These are phyloP conservation scores for Nitzschia inconspicua DNA, from an alignment of 108 stramenopile genomes.

Conservation along the genomic window DNA sequence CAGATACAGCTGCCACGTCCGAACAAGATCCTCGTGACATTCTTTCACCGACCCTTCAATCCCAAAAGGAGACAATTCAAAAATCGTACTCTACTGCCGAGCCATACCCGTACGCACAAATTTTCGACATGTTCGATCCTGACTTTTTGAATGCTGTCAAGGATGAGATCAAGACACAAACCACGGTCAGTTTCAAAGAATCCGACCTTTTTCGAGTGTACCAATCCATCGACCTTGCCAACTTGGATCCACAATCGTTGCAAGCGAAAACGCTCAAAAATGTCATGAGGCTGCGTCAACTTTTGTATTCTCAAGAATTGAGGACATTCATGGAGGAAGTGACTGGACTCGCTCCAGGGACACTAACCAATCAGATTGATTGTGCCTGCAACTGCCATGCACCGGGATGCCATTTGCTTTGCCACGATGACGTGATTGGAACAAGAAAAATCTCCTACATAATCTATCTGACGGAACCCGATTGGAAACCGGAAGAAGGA, in stretches of 20 bases:
- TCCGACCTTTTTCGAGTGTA: slow-evolving; percentile 94
- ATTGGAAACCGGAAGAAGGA: slow-evolving; percentile 83
- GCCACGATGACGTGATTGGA: slow-evolving; percentile 98
- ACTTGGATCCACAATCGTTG: slow-evolving; percentile 38
- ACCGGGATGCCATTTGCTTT: slow-evolving; percentile 91
- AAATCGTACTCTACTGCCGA: slow-evolving; percentile 31
- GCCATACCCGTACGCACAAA: slow-evolving; percentile 70
- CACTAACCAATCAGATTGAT: slow-evolving; percentile 82
- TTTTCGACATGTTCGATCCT: slow-evolving; percentile 47
- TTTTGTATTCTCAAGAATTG: slow-evolving; percentile 86
- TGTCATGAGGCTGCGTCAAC: slow-evolving; percentile 72
- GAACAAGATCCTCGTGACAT: no score
- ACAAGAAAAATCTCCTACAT: slow-evolving; percentile 91
- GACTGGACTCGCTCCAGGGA: slow-evolving; percentile 62
- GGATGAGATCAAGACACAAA: slow-evolving; percentile 80
- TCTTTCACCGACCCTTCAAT: slow-evolving; percentile 22
- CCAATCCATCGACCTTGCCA: slow-evolving; percentile 83
- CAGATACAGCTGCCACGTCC: no score
- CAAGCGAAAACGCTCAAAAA: slow-evolving; percentile 45
- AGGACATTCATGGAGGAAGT: slow-evolving; percentile 75
- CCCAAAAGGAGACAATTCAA: slow-evolving; percentile 14
- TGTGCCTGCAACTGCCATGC: slow-evolving; percentile 95
- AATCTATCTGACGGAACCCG: slow-evolving; percentile 88
- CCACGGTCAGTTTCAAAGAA: slow-evolving; percentile 95
- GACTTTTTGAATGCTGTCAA: slow-evolving; percentile 66